Percentiles rank a stretch among this genome's conserved stretches.
Evolutionary conservation across 2,329 filamentous ascomycete genomes (phyloP).

Genomic region (Aspergillus niger): DNA sequence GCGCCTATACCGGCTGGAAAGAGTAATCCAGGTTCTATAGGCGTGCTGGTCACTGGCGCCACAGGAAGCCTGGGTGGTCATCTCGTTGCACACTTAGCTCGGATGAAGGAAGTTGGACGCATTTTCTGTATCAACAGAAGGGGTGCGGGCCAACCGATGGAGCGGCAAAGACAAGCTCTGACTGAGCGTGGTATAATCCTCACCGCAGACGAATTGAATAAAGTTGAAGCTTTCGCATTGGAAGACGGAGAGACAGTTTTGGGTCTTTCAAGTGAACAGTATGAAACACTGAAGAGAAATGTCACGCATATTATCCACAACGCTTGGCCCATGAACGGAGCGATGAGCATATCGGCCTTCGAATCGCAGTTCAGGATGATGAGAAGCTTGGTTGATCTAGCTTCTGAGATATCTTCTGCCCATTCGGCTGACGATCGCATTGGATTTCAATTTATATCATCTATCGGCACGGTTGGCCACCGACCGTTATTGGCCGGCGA

Average conservation of each 20-base stretch:
- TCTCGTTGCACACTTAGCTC: constrained; percentile 41
- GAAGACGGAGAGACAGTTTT: constrained; percentile 53
- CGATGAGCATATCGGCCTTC: constrained; percentile 20
- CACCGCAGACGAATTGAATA: constrained; percentile 25
- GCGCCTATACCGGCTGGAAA: not conserved
- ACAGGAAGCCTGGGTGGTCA: constrained; percentile 46
- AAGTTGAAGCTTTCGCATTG: constrained; percentile 51
- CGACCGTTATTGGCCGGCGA: constrained; percentile 28
- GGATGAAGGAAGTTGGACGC: constrained; percentile 29
- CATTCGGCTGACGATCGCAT: constrained; percentile 17
- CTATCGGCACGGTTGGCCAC: constrained; percentile 44
- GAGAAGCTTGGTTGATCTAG: constrained; percentile 53
- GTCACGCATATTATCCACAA: constrained; percentile 52
- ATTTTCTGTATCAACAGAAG: constrained; percentile 54
- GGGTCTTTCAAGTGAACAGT: constrained; percentile 47
- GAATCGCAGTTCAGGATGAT: constrained; percentile 46
- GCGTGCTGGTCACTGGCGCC: constrained; percentile 46
- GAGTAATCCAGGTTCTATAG: not conserved
- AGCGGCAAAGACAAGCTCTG: constrained; percentile 41
- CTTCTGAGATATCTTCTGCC: constrained; percentile 32
- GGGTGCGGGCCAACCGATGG: constrained; percentile 26
- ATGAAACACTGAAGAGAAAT: constrained; percentile 38
- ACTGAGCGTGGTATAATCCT: constrained; percentile 28
- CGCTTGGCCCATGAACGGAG: constrained; percentile 33
- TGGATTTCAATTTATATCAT: constrained; percentile 47